Conservation (phyloP, 495 filamentous ascomycete species). For the Talaromyces wortmannii region DNA sequence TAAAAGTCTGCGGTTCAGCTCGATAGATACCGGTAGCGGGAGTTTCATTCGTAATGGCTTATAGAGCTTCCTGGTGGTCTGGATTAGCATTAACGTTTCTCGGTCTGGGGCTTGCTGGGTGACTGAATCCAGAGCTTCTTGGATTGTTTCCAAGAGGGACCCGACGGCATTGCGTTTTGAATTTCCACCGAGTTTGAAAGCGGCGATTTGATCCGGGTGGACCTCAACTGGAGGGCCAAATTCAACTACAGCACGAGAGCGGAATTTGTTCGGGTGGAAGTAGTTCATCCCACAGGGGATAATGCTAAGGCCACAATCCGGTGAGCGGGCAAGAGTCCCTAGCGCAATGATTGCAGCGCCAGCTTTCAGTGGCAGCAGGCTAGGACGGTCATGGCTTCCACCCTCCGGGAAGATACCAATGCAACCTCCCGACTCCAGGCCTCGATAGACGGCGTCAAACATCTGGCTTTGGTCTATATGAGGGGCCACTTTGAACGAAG, state of each 20-base stretch:
- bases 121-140: slow-evolving; percentile 64
- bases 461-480: slow-evolving; percentile 83
- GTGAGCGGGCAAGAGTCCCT: slow-evolving; percentile 67
- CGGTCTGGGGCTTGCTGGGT: slow-evolving; percentile 81
- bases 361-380: slow-evolving; percentile 78
- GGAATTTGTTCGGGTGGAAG: slow-evolving; percentile 88
- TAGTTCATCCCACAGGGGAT: slow-evolving; percentile 92
- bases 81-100: slow-evolving; percentile 80
- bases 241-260: slow-evolving; percentile 79
- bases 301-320: slow-evolving; percentile 72
- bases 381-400: slow-evolving; percentile 80
- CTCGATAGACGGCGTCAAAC: slow-evolving; percentile 73
- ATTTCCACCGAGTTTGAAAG: slow-evolving; percentile 60
- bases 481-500: slow-evolving; percentile 66
- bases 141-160: slow-evolving; percentile 64
- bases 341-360: slow-evolving; percentile 89
- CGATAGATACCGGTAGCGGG: slow-evolving; percentile 74
- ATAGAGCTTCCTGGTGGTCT: slow-evolving; percentile 79
- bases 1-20: slow-evolving; percentile 75
- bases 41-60: slow-evolving; percentile 78
- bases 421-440: slow-evolving; percentile 64
- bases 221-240: slow-evolving; percentile 75
- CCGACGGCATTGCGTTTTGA: slow-evolving; percentile 68
- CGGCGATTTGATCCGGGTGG: slow-evolving; percentile 62
- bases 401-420: slow-evolving; percentile 88